A percentile compares a stretch with the other conserved stretches of the same genome.
phyloP scores from a whole-genome alignment of 495 filamentous ascomycete genomes.

The Aspergillus sparsus region DNA sequence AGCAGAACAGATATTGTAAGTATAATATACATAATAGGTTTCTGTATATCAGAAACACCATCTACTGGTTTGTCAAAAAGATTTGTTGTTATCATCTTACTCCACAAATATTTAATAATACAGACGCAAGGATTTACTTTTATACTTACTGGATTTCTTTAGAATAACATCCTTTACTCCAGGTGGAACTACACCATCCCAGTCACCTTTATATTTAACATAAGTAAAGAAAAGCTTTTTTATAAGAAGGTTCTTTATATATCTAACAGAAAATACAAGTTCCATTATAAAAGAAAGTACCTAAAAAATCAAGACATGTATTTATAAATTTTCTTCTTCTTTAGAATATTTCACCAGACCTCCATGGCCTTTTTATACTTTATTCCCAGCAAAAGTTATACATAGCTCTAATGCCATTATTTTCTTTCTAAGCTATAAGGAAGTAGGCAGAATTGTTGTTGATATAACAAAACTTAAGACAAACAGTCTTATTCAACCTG shows the following conservation, averaged over 20 bases:
- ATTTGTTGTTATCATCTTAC: background rate
- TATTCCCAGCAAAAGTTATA: background rate
- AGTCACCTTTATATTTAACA: too few relatives aligned
- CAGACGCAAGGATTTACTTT: background rate
- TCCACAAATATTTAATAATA: background rate
- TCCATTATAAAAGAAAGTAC: too few relatives aligned
- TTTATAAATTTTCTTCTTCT: too few relatives aligned
- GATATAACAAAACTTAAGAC: conserved; percentile 13
- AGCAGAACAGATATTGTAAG: background rate
- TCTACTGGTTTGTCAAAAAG: conserved; percentile 20
- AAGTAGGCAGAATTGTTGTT: conserved; percentile 11
- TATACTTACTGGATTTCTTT: background rate
- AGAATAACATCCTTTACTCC: too few relatives aligned
- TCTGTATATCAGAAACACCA: conserved; percentile 10
- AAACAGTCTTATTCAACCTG: conserved; percentile 3
- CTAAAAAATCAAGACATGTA: too few relatives aligned
- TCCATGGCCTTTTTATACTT: background rate
- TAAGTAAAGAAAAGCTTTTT: too few relatives aligned
- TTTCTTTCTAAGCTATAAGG: background rate
- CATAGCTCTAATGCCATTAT: background rate
- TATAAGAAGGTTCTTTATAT: too few relatives aligned
- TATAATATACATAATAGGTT: background rate
- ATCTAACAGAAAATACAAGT: too few relatives aligned
- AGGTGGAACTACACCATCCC: too few relatives aligned
- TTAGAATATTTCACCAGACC: too few relatives aligned